Conservation (phyloP, 805 yeast species). For the Cyberlindnera euphorbiiphila region DNA sequence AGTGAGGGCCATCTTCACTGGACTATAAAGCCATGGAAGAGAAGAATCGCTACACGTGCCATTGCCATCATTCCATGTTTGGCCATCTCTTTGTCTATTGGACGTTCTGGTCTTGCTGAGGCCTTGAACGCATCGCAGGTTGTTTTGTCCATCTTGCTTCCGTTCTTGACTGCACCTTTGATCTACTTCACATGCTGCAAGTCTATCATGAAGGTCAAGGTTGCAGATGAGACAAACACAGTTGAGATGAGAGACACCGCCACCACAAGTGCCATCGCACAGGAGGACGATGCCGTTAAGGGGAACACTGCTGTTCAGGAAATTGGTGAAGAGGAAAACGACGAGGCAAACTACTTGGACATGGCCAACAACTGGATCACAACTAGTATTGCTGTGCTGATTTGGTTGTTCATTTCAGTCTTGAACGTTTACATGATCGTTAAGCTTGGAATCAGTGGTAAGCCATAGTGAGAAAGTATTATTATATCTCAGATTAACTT, state of each 20-base stretch:
- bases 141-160: conserved; percentile 73
- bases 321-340: conserved; percentile 18
- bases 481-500: neutral
- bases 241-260: too few relatives aligned
- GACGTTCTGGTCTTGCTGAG: conserved; percentile 63
- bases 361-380: conserved; percentile 63
- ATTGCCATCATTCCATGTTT: conserved; percentile 82
- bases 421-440: conserved; percentile 65
- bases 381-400: conserved; percentile 43
- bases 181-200: conserved; percentile 74
- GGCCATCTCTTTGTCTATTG: conserved; percentile 64
- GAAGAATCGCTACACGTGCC: conserved; percentile 72
- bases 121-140: conserved; percentile 88
- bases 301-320: conserved; percentile 4
- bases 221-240: conserved; percentile 23
- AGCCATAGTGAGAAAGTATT: neutral
- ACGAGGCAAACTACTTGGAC: conserved; percentile 30
- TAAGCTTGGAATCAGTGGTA: conserved; percentile 31
- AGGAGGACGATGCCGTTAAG: conserved; percentile 6
- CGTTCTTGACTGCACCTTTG: conserved; percentile 81
- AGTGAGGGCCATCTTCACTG: conserved; percentile 87
- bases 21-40: conserved; percentile 74
- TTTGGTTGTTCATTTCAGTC: conserved; percentile 72
- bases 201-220: conserved; percentile 60
- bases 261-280: too few relatives aligned